Base-by-base conservation (phyloP, 352 stramenopile species). In the Saprolegnia diclina region DNA sequence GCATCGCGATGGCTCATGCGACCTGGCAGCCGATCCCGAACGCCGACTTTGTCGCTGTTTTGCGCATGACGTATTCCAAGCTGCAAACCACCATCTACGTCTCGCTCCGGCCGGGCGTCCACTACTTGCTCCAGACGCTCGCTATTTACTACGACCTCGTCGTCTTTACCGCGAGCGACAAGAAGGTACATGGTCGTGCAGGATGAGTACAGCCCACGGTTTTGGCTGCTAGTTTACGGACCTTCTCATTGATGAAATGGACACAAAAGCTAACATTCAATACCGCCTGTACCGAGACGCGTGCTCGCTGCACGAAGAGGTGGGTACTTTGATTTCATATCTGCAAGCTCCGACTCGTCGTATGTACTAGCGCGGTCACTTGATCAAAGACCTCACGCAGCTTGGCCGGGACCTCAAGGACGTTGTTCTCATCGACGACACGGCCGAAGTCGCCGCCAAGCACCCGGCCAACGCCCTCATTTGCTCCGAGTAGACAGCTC, bases 221-320 rank as follows among this genome's bases (percentile, higher is more conserved):
- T n/a, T n/a, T n/a, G n/a, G n/a, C n/a, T n/a, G n/a, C 18, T 69
- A 69, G 63, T 61, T 69, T 57, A 69, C 63, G 10, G 63, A 69
- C 21, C n/a, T 11, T 22, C 26, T 69, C 7, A 56, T 69, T 14
- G 46, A 69, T 18, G 19, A 62, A 4, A 62, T 69, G n/a, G 63
- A 69, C 14, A 52, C 63, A 21, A 38, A 35, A 10, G 21, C 24
- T 4, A 52, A 54, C 45, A 69, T 69, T 40, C 63, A 69, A 46
- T 63, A 52, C 38, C 44, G 63, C 19, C 38, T 69, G 44, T 69
- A 69, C 29, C 63, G 63, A 24, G 63, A 69, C n/a, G 46, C 63
- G 13, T 69, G 63, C 37, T 54, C 29, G 7, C 18, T 67, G 10
- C 52, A 42, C n/a, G 52, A 59, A 59, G 52, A 59, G 52, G 52